Percentiles rank a stretch among this genome's conserved stretches.
These are phyloP conservation scores for Purpureocillium takamizusanense DNA, from an alignment of 2,329 filamentous ascomycete species.

Conservation along the genomic window DNA sequence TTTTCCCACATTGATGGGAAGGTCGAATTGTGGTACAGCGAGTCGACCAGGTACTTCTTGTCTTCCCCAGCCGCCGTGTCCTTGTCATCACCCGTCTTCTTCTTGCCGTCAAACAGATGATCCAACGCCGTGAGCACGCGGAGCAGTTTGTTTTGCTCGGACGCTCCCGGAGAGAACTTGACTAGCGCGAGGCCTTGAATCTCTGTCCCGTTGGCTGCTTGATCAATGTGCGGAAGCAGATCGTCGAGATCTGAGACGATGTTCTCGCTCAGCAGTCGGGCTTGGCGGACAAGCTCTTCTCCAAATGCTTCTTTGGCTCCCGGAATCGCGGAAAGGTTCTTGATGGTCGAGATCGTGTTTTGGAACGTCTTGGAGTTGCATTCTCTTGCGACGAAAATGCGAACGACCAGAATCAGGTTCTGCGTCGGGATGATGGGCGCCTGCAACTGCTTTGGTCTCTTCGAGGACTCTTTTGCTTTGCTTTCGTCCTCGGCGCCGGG, in stretches of 20 bases:
- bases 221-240: conserved; percentile 75
- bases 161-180: conserved; percentile 92
- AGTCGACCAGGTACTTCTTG: conserved; percentile 78
- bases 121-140: conserved; percentile 89
- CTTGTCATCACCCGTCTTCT: conserved; percentile 41
- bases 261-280: conserved; percentile 72
- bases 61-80: conserved; percentile 45
- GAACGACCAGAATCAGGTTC: conserved; percentile 89
- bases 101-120: conserved; percentile 84
- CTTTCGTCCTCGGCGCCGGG: conserved; percentile 11
- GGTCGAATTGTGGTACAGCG: conserved; percentile 81
- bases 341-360: conserved; percentile 96
- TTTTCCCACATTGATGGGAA: conserved; percentile 90
- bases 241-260: conserved; percentile 80
- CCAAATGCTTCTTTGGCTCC: conserved; percentile 86
- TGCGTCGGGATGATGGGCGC: conserved; percentile 80
- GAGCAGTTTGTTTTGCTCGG: conserved; percentile 92
- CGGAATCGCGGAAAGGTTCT: conserved; percentile 89
- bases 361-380: conserved; percentile 98
- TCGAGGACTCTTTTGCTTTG: conserved; percentile 26
- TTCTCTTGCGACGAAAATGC: conserved; percentile 90
- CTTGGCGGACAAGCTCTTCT: conserved; percentile 83
- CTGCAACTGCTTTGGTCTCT: conserved; percentile 52
- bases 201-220: conserved; percentile 81
- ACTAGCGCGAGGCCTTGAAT: conserved; percentile 89